These are phyloP conservation scores for Santalum album DNA, from an alignment of 164 flowering plant genomes.

Conservation along the genomic window DNA sequence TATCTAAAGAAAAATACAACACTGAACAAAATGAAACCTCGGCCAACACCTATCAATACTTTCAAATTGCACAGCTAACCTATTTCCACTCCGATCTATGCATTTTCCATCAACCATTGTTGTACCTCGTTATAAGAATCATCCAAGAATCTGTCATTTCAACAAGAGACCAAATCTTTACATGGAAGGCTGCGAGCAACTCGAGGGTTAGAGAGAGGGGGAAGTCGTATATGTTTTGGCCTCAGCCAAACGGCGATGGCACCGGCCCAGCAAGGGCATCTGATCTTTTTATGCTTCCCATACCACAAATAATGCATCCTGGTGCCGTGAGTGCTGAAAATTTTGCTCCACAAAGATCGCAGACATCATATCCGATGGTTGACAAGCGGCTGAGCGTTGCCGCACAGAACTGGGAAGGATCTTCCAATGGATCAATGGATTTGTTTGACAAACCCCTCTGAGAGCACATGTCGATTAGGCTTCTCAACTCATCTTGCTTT, in stretches of 20 bases:
- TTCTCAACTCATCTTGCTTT: slow-evolving; percentile 92
- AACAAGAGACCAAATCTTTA: too few relatives aligned
- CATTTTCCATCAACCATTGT: too few relatives aligned
- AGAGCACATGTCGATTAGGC: slow-evolving; percentile 77
- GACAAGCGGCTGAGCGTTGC: slow-evolving; percentile 95
- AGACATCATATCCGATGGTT: slow-evolving; percentile 93
- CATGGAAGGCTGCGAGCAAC: too few relatives aligned
- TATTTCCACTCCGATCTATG: too few relatives aligned
- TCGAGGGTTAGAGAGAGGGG: too few relatives aligned
- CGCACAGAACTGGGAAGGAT: slow-evolving; percentile 96
- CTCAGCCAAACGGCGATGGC: slow-evolving; percentile 91
- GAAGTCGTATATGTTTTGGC: not conserved
- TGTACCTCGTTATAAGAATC: too few relatives aligned
- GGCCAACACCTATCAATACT: too few relatives aligned
- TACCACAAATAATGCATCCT: slow-evolving; percentile 97
- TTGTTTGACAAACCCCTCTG: slow-evolving; percentile 90
- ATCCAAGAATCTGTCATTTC: too few relatives aligned
- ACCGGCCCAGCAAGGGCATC: slow-evolving; percentile 61
- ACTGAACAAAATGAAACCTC: too few relatives aligned
- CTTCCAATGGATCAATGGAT: slow-evolving; percentile 92
- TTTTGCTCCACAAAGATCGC: slow-evolving; percentile 97
- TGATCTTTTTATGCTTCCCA: slow-evolving; percentile 98
- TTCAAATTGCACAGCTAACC: too few relatives aligned
- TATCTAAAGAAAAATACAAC: too few relatives aligned
- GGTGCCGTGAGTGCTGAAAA: slow-evolving; percentile 87